Evolutionary conservation across 768 basidiomycete genomes (phyloP), one percentile per base, ranked within the genome.

Genomic region (Lentinula sp.): DNA sequence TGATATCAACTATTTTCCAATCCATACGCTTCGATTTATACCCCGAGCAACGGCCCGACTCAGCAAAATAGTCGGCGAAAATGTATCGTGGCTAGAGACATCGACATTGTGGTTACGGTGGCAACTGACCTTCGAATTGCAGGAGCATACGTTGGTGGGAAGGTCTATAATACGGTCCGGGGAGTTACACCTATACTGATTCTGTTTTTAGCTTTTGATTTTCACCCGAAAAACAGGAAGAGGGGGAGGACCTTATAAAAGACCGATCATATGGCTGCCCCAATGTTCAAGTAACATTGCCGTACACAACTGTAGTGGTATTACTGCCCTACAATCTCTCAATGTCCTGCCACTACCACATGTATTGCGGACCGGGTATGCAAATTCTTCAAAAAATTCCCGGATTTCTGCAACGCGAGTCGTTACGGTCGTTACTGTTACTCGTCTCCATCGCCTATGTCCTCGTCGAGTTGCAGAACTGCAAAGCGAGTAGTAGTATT

Each of bases 141-240:
- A 48, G n/a, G 46, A 9, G 46, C 46, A 52, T 52, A 52, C 34
- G 31, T 9, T 6, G 13, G 23, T 34, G 31, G 31, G 28, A 35
- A 16, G 8, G 34, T n/a, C 50, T 31, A 50, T 13, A 55, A 15
- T 37, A 21, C 34, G 31, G 52, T 63, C 68, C 34, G 28, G 31
- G 21, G 28, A 7, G 34, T 34, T 40, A 62, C 58, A 32, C 64
- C 65, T 45, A 62, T 63, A 34, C 59, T 68, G 59, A 13, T 16
- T 34, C 46, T 48, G 46, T 48, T 48, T 48, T 18, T 21, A 48
- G 21, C 46, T 16, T 43, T 43, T 6, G 4, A n/a, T 39, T 16
- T 43, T 43, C 46, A 48, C 21, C 46, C 28, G 46, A 23, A 48
- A 43, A 43, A 16, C 15, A 43, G 42, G 42, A 43, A 43, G 42